Base-by-base conservation (phyloP, 2,329 filamentous ascomycete genomes). In the Teratosphaeria nubilosa region DNA sequence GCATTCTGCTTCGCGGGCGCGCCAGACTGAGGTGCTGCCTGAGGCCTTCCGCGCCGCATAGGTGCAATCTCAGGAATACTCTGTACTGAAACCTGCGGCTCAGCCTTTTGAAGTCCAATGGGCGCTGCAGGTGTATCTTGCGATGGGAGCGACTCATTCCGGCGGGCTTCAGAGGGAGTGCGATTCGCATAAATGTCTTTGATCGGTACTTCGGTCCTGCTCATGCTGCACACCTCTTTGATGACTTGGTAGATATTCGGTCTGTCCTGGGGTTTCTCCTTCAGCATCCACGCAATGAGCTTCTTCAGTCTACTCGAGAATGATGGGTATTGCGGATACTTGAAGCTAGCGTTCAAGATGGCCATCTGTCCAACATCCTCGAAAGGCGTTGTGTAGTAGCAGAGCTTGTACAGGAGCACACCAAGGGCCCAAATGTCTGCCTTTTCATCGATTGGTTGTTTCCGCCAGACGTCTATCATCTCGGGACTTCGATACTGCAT, bases 351-450 rank as follows among this genome's bases (percentile, higher is more conserved):
- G 70, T 97, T 97, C 61, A 99, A 77, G 63, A 99, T 99, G 13
- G 94, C 94, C 78, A 97, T 88, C 76, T 96, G 92, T 27, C 94
- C 94, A 70, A 96, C 91, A 63, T 97, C 92, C 75, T 99, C 94
- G 68, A 99, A 99, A 0, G 94, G 94, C 5, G 94, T 99, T 1
- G 94, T 99, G 75, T 99, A 99, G 75, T 97, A 99, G 78, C 94
- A 99, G 61, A 99, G 80, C 78, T 99, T 99, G 79, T 99, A 99
- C 57, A 99, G 76, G 59, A 99, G 77, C 50, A 99, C 94, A 5
- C 94, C 94, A 61, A 99, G 76, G 0, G 94, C 94, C 94, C 91
- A 99, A 31, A 99, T 96, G 73, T 99, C 94, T 54, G 91, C 95
- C 77, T 99, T 99, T 76, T 99, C 94, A 70, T 99, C 90, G 70